Evolutionary conservation across 2,329 filamentous ascomycete genomes (phyloP).

Genomic region (Pestalotiopsis sp.): DNA sequence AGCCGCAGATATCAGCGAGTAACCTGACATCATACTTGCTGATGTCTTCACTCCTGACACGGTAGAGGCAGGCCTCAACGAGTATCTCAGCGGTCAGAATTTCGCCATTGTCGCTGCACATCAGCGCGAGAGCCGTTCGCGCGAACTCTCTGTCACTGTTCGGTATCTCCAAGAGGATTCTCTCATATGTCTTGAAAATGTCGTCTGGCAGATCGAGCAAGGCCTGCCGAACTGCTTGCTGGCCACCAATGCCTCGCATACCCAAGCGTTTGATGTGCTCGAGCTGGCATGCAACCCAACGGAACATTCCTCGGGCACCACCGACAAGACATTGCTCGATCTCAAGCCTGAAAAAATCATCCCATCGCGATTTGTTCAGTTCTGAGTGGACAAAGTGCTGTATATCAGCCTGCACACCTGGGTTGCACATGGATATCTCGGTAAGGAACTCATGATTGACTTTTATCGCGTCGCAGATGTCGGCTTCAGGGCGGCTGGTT

Average conservation of each 20-base stretch:
- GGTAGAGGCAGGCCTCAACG: conserved; percentile 24
- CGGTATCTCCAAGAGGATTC: conserved; percentile 23
- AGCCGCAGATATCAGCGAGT: conserved; percentile 23
- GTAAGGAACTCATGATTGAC: not conserved
- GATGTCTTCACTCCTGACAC: conserved; percentile 20
- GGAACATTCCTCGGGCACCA: conserved; percentile 28
- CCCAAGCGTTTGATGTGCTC: conserved; percentile 22
- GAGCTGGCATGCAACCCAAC: conserved; percentile 29
- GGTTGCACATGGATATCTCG: conserved; percentile 29
- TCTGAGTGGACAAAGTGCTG: conserved; percentile 19
- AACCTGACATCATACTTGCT: conserved; percentile 15
- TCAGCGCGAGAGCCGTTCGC: conserved; percentile 25
- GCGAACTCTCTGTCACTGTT: conserved; percentile 20
- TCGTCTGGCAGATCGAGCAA: conserved; percentile 21
- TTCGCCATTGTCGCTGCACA: conserved; percentile 24
- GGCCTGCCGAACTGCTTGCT: conserved; percentile 14
- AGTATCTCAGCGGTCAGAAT: conserved; percentile 26
- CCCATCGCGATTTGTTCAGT: conserved; percentile 13
- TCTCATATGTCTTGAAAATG: conserved; percentile 27
- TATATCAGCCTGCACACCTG: conserved; percentile 27
- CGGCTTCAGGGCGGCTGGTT: conserved; percentile 30
- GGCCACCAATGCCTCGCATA: conserved; percentile 7
- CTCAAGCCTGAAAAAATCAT: conserved; percentile 12
- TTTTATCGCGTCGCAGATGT: conserved; percentile 23
- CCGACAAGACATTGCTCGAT: conserved; percentile 19